phyloP scores from a whole-genome alignment of 495 filamentous ascomycete genomes.

The Lepraria neglecta region DNA sequence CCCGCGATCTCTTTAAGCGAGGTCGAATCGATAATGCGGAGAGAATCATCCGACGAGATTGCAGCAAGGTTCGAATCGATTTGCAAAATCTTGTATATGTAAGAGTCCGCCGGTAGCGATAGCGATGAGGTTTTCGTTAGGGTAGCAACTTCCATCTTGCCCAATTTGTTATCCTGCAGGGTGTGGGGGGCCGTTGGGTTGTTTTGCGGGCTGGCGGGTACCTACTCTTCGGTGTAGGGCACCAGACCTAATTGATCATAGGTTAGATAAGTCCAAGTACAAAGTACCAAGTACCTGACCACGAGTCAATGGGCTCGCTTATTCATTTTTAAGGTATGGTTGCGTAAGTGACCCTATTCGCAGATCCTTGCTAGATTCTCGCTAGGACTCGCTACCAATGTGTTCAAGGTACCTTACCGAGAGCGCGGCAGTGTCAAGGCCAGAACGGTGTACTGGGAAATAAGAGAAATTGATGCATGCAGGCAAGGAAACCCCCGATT shows the following conservation, averaged over 20 bases:
- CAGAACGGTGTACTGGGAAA: not conserved
- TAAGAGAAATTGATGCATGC: conserved; percentile 5
- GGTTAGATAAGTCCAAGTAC: conserved; percentile 6
- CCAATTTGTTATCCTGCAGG: not conserved
- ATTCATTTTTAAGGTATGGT: not conserved
- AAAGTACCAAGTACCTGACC: not conserved
- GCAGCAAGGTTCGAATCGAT: conserved; percentile 36
- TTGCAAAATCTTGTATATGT: conserved; percentile 46
- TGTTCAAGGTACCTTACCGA: not conserved
- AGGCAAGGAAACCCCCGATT: not conserved
- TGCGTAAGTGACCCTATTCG: not conserved
- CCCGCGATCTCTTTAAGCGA: conserved; percentile 36
- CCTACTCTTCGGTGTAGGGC: not conserved
- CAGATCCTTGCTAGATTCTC: not conserved
- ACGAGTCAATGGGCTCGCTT: conserved; percentile 1
- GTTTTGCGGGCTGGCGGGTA: not conserved
- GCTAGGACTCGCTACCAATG: not conserved
- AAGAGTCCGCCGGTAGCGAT: conserved; percentile 42
- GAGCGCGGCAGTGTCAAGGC: conserved; percentile 6
- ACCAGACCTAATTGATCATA: conserved; percentile 1
- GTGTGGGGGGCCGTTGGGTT: conserved; percentile 8
- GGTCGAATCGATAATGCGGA: conserved; percentile 44
- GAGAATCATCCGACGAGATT: conserved; percentile 53
- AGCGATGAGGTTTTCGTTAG: conserved; percentile 36
- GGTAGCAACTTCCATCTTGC: conserved; percentile 5